phyloP scores from a whole-genome alignment of 352 stramenopile species.

The Phytopythium vexans region DNA sequence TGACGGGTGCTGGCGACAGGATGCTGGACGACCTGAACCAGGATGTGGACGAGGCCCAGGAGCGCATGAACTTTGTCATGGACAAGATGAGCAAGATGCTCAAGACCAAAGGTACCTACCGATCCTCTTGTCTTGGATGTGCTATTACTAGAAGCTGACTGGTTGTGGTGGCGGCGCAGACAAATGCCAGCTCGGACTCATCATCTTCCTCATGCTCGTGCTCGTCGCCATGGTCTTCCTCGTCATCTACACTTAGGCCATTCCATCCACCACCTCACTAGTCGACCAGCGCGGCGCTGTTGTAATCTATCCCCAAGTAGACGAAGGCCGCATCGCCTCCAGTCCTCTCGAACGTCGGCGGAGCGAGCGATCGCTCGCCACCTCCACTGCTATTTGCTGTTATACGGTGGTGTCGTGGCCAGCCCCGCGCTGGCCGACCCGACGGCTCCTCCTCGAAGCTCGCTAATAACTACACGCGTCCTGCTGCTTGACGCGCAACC shows the following conservation, averaged over 20 bases:
- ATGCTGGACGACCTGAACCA: constrained; percentile 75
- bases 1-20: constrained; percentile 20
- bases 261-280: too few relatives aligned
- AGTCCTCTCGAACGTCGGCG: too few relatives aligned
- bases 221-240: constrained; percentile 77
- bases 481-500: constrained; percentile 27
- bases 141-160: too few relatives aligned
- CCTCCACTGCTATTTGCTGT: too few relatives aligned
- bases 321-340: too few relatives aligned
- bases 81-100: constrained; percentile 66
- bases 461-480: constrained; percentile 27
- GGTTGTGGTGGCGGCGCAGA: constrained; percentile 26
- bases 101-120: constrained; percentile 70
- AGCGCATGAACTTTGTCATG: constrained; percentile 86
- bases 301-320: too few relatives aligned
- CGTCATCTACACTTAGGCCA: constrained; percentile 76
- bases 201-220: constrained; percentile 65
- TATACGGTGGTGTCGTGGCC: too few relatives aligned
- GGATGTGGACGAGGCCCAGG: constrained; percentile 70
- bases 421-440: too few relatives aligned
- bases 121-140: background rate
- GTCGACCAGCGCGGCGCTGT: too few relatives aligned
- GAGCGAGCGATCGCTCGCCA: too few relatives aligned
- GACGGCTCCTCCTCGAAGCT: too few relatives aligned
- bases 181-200: constrained; percentile 74